phyloP scores from a whole-genome alignment of 345 rosid species.

The Schrenkiella parvula region DNA sequence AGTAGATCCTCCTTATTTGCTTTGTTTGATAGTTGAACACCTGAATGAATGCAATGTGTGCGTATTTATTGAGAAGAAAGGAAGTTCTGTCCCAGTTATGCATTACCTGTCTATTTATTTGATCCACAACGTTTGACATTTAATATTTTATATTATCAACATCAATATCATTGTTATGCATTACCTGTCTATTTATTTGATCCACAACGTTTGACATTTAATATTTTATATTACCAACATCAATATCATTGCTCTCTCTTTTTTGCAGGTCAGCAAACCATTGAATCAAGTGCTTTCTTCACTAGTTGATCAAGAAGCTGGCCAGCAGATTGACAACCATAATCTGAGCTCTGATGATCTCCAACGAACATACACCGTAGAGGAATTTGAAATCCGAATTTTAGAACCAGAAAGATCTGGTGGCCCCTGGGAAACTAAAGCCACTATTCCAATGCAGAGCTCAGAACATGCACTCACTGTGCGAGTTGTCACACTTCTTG shows the following conservation, averaged over 20 bases:
- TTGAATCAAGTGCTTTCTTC: slow-evolving; percentile 86
- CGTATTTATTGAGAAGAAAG: slow-evolving; percentile 3
- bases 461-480: slow-evolving; percentile 93
- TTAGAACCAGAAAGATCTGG: slow-evolving; percentile 84
- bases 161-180: background rate
- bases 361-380: slow-evolving; percentile 67
- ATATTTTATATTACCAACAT: background rate
- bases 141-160: background rate
- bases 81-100: background rate
- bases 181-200: background rate
- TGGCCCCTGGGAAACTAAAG: slow-evolving; percentile 90
- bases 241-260: slow-evolving; percentile 8
- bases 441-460: slow-evolving; percentile 93
- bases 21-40: background rate
- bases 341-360: slow-evolving; percentile 73
- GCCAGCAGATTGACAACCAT: slow-evolving; percentile 84
- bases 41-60: background rate
- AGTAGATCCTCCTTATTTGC: background rate
- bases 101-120: background rate
- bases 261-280: slow-evolving; percentile 74
- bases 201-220: background rate
- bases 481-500: slow-evolving; percentile 80
- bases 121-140: background rate
- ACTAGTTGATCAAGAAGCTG: slow-evolving; percentile 89
- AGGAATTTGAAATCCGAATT: slow-evolving; percentile 90